Evolutionary conservation across 495 filamentous ascomycete species (phyloP), one percentile per base, ranked within the genome.

Genomic region (Pseudotulostoma volvatum): DNA sequence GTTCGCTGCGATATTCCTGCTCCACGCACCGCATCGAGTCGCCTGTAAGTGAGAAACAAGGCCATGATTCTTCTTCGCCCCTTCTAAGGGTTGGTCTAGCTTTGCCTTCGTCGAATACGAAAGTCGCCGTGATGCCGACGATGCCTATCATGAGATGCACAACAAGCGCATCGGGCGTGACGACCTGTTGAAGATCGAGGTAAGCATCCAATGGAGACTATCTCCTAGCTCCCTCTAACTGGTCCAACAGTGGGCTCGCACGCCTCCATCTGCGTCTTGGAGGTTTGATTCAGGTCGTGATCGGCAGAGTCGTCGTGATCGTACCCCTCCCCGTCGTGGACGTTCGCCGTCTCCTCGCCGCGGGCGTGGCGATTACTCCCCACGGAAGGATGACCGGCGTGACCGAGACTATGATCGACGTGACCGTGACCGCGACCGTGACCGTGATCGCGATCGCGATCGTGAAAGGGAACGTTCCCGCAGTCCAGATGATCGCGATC

Each of bases 101-200:
- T 99, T 99, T 58, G 90, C 90, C 13, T 99, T 99, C 63, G 90
- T 99, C 37, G 90, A 99, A 63, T 99, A 99, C 60, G 90, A 99
- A 67, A 93, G 85, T 60, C 85, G 90, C 49, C 92, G 90, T 50
- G 90, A 99, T 71, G 86, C 90, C 33, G 90, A 99, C 64, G 90
- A 99, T 71, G 90, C 90, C 21, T 99, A 99, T 55, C 85, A 96
- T 60, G 90, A 99, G 61, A 96, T 99, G 92, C 90, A 99, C 59
- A 95, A 95, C 66, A 93, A 93, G 74, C 84, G 90, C 38, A 86
- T 99, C 49, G 87, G 86, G 32, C 81, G 87, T 38, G 90, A 99
- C 57, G 90, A 99, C 48, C 58, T 93, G 34, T 56, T 99, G 67
- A 99, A 99, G 64, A 96, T 99, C 48, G 90, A 99, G 72, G 90